Evolutionary conservation across 495 filamentous ascomycete species (phyloP).

Genomic region (Penicillium cinerascens): DNA sequence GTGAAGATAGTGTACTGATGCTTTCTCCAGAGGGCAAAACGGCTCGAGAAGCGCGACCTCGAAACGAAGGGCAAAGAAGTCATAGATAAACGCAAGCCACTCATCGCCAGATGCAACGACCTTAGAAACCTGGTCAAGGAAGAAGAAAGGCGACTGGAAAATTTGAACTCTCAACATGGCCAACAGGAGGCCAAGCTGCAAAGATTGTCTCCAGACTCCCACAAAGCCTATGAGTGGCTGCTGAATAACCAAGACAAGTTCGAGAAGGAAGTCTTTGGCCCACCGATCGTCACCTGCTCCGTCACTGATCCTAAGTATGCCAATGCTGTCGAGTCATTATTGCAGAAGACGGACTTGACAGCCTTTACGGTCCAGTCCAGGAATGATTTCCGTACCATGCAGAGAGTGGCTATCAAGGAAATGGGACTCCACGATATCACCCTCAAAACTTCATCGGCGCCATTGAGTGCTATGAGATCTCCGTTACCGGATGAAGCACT

Average conservation of each 20-base stretch:
- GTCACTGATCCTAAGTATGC: conserved; percentile 72
- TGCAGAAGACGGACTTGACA: conserved; percentile 60
- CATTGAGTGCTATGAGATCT: conserved; percentile 50
- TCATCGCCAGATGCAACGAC: conserved; percentile 25
- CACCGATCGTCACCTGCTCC: conserved; percentile 76
- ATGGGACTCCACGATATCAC: conserved; percentile 62
- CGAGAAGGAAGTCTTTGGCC: conserved; percentile 78
- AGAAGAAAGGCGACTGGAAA: conserved; percentile 48
- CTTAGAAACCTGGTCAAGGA: conserved; percentile 27
- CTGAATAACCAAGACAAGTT: conserved; percentile 67
- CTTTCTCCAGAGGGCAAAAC: conserved; percentile 34
- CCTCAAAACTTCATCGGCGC: conserved; percentile 53
- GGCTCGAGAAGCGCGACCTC: conserved; percentile 31
- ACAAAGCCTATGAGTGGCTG: conserved; percentile 75
- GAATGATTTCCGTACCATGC: conserved; percentile 69
- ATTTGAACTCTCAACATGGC: conserved; percentile 71
- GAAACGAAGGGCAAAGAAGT: conserved; percentile 28
- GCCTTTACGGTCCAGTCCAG: conserved; percentile 73
- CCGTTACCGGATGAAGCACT: conserved; percentile 55
- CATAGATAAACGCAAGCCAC: conserved; percentile 20
- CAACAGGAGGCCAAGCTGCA: conserved; percentile 65
- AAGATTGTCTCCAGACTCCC: conserved; percentile 55
- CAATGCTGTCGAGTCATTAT: conserved; percentile 67
- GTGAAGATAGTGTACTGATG: conserved; percentile 16
- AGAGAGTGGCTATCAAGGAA: conserved; percentile 31